Base-by-base conservation (phyloP, 2,329 filamentous ascomycete genomes). In the Clarireedia paspali region DNA sequence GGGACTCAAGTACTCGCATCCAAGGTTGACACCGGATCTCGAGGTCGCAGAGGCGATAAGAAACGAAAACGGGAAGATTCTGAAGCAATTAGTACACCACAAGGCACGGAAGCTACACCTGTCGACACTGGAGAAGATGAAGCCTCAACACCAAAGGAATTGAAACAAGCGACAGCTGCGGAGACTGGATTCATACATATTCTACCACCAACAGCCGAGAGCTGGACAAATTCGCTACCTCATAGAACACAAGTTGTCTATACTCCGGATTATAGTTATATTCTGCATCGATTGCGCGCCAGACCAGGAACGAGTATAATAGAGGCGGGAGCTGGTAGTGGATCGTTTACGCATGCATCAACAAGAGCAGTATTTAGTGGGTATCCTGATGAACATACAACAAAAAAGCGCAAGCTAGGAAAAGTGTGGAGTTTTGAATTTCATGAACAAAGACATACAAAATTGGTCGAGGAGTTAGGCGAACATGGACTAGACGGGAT, bases 1-100 rank as follows among this genome's bases (percentile, higher is more conserved):
- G 94, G 94, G 27, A 90, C 88, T 6, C 94, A 97, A 70, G 85
- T 97, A 23, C 81, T 89, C 47, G 94, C 94, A 6, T 96, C 91
- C 1, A 83, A 86, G 34, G 91, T 96, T 56, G 89, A 96, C 67
- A 96, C 91, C 0, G 91, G 91, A 12, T 94, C 90, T n/a, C 79
- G 91, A 64, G 90, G 90, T 36, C 81, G 87, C 51, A 87, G 85
- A 71, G 76, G 80, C 54, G 71, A 73, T 50, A 70, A 70, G 60
- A 74, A 74, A 61, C 67, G 72, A 26, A 78, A 77, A 65, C 68
- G 73, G 50, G 73, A 72, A 20, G 70, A 67, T 34, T 67, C 68
- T 34, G 69, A 71, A 39, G 61, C 57, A 5, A 52, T 39, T 46
- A 48, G 64, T 61, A 62, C 48, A 24, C 17, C 51, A 9, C 38